Conservation (phyloP, 192 early-diverging fungal species). For the Podochytrium sp. region DNA sequence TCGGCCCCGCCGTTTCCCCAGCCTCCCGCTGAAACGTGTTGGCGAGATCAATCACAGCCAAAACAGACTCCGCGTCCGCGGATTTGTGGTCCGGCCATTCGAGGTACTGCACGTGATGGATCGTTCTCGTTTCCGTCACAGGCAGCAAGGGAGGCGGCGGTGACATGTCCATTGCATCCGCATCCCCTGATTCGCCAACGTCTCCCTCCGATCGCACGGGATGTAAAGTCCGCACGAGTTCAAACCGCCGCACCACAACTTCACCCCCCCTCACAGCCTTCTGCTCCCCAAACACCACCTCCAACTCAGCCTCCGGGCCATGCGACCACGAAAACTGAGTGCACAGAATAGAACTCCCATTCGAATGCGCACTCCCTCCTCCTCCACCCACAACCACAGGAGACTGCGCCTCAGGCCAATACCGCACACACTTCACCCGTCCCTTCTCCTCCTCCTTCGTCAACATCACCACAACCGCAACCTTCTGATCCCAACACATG, state of each 20-base stretch:
- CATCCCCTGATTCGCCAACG: background rate
- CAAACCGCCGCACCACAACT: constrained; percentile 34
- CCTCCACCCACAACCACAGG: background rate
- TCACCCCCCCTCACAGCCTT: constrained; percentile 27
- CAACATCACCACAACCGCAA: constrained; percentile 84
- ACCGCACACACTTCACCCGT: constrained; percentile 78
- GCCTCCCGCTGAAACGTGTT: constrained; percentile 37
- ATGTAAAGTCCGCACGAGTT: background rate
- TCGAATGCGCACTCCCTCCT: background rate
- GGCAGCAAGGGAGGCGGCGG: too few relatives aligned
- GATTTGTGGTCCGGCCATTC: constrained; percentile 85
- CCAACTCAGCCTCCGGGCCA: constrained; percentile 59
- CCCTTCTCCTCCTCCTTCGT: constrained; percentile 79
- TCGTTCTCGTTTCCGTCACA: constrained; percentile 30
- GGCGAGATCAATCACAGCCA: constrained; percentile 49
- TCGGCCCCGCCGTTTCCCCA: constrained; percentile 41
- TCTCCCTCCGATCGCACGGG: background rate
- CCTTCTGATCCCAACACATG: constrained; percentile 82
- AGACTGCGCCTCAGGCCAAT: constrained; percentile 78
- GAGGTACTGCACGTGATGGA: constrained; percentile 78
- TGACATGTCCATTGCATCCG: background rate
- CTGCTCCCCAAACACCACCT: constrained; percentile 39
- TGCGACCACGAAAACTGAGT: constrained; percentile 27
- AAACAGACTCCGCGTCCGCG: constrained; percentile 33
- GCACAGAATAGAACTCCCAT: background rate